Evolutionary conservation across 345 rosid genomes (phyloP).

Genomic region (Triadica sebifera): DNA sequence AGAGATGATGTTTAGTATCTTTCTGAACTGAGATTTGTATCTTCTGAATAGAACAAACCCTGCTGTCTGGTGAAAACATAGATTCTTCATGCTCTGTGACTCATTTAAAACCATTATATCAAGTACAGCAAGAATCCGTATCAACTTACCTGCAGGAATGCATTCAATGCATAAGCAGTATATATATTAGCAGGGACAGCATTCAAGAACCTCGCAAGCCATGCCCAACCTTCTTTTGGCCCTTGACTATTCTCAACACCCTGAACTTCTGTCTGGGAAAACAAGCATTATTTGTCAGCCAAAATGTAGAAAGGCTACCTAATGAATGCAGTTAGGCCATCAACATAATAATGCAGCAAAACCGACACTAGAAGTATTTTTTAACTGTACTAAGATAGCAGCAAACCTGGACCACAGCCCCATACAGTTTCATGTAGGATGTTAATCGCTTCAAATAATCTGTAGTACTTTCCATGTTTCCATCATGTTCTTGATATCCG

Average conservation of each 20-base stretch:
- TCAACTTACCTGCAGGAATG: conserved; percentile 64
- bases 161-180: conserved; percentile 68
- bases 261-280: conserved; percentile 59
- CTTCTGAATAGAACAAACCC: conserved; percentile 64
- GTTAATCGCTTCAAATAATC: conserved; percentile 54
- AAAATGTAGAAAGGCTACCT: no score
- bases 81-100: neutral
- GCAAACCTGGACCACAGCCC: conserved; percentile 86
- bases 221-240: conserved; percentile 73
- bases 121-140: neutral
- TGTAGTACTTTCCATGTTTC: conserved; percentile 43
- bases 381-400: conserved; percentile 1
- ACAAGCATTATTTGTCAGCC: conserved; percentile 19
- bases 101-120: neutral
- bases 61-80: conserved; percentile 51
- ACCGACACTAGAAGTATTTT: neutral
- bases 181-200: conserved; percentile 60
- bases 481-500: conserved; percentile 49
- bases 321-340: no score
- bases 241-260: conserved; percentile 66
- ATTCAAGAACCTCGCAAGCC: conserved; percentile 73
- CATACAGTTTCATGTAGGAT: conserved; percentile 78
- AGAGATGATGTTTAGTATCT: conserved; percentile 49
- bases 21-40: conserved; percentile 69
- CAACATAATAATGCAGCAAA: neutral